Base-by-base conservation (phyloP, 345 rosid species). In the Syzygium grande region DNA sequence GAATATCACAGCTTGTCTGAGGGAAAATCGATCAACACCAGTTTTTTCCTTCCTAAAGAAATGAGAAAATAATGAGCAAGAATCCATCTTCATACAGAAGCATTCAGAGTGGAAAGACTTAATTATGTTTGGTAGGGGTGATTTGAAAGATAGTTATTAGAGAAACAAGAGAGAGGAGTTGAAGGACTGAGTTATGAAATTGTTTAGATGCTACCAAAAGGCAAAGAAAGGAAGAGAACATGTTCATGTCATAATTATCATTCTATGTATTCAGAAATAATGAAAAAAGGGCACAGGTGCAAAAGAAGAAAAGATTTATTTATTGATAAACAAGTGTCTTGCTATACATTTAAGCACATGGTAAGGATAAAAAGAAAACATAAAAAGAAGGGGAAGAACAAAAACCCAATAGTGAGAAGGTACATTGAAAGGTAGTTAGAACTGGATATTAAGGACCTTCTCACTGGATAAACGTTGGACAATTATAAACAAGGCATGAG, bases 1-100 rank as follows among this genome's bases (percentile, higher is more conserved):
- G 94, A 97, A 97, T 93, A 97, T 97, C 90, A 97, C 99, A 91
- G 99, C 98, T 93, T 97, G 99, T 89, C 94, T 93, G 84, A 95
- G 93, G 23, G 99, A 96, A 94, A 95, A 97, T 79, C 98, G 96
- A 90, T 96, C 98, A 9, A 95, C 89, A 11, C 99, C 99, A 27
- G 94, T 95, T 92, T 92, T 96, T 79, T 96, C 99, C 95, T 96
- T 96, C 91, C 99, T 97, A 88, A 43, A 14, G 25, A 3, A n/a
- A 41, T 2, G 27, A 51, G 51, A 51, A 84, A 84, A 80, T 41
- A 38, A 78, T 34, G 65, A 78, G 51, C 51, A 52, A 43, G 38
- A 78, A 61, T 51, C 85, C 63, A 34, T 34, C 80, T 34, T 19
- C 80, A 34, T 73, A 19, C 25, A 73, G 23, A 73, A 17, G 49